A percentile compares a stretch with the other conserved stretches of the same genome.
These are phyloP conservation scores for Euphorbia peplus DNA, from an alignment of 345 rosid genomes.

Conservation along the genomic window DNA sequence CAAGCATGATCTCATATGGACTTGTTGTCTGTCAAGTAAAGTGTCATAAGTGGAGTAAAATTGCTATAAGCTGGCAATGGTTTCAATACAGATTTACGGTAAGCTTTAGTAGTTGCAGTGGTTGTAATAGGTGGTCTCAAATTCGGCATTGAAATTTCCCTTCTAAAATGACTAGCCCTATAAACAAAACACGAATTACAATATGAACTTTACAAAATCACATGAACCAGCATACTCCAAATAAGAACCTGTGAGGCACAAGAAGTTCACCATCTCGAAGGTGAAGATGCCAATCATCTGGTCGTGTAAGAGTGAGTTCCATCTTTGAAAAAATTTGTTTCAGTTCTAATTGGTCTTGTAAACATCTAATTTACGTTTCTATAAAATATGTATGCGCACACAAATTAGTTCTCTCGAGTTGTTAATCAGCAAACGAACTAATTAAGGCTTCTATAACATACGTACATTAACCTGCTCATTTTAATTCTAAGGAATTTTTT, in stretches of 20 bases:
- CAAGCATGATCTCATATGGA: conserved; percentile 83
- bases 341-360: no score
- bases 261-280: conserved; percentile 75
- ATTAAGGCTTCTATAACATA: no score
- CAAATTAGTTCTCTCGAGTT: no score
- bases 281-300: conserved; percentile 93
- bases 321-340: no score
- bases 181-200: not conserved
- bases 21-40: conserved; percentile 88
- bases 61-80: conserved; percentile 48
- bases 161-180: conserved; percentile 68
- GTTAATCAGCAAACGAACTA: no score
- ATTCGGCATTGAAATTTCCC: conserved; percentile 95
- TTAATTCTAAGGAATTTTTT: no score
- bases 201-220: conserved; percentile 1
- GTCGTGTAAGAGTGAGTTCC: conserved; percentile 69
- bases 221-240: not conserved
- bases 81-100: conserved; percentile 57
- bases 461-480: no score
- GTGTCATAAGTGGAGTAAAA: conserved; percentile 91
- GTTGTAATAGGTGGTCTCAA: conserved; percentile 80
- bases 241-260: conserved; percentile 62
- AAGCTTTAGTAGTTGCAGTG: conserved; percentile 64
- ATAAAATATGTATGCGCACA: no score
- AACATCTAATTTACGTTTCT: no score